These are phyloP conservation scores for Penicillium coprophilum DNA, from an alignment of 495 filamentous ascomycete genomes.

Conservation along the genomic window DNA sequence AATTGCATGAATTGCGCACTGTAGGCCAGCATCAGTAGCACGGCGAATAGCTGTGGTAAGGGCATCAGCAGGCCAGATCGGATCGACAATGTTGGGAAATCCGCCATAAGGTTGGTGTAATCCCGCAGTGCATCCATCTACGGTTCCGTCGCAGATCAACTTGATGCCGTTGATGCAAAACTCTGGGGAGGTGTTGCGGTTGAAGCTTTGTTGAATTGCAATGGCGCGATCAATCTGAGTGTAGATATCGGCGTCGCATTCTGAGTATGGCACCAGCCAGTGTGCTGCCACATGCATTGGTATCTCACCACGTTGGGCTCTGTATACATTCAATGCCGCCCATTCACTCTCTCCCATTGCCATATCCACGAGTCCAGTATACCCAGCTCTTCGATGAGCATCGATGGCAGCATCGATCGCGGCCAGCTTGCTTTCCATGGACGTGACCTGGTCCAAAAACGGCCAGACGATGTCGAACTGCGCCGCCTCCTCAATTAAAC, in stretches of 20 bases:
- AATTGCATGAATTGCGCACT: conserved; percentile 64
- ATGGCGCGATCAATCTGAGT: conserved; percentile 55
- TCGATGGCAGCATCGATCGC: conserved; percentile 34
- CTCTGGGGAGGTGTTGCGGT: conserved; percentile 42
- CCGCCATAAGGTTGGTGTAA: conserved; percentile 53
- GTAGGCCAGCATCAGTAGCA: conserved; percentile 44
- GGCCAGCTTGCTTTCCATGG: conserved; percentile 48
- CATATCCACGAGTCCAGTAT: conserved; percentile 59
- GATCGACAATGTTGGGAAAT: conserved; percentile 1
- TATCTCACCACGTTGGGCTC: conserved; percentile 27
- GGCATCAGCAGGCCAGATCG: conserved; percentile 9
- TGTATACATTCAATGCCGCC: conserved; percentile 48
- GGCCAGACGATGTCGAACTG: conserved; percentile 62
- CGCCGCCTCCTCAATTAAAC: conserved; percentile 56
- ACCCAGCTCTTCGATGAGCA: conserved; percentile 14
- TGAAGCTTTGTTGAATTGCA: conserved; percentile 44
- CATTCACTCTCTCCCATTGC: conserved; percentile 59
- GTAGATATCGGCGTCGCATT: conserved; percentile 40
- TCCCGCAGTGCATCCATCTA: conserved; percentile 59
- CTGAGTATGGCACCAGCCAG: conserved; percentile 54
- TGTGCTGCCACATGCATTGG: conserved; percentile 56
- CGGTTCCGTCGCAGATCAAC: conserved; percentile 58
- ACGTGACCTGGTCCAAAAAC: conserved; percentile 50
- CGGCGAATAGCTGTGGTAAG: conserved; percentile 9
- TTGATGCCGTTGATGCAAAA: conserved; percentile 58